A percentile compares a stretch with the other conserved stretches of the same genome.
These are phyloP conservation scores for Eucommia ulmoides DNA, from an alignment of 257 asterid genomes.

Conservation along the genomic window DNA sequence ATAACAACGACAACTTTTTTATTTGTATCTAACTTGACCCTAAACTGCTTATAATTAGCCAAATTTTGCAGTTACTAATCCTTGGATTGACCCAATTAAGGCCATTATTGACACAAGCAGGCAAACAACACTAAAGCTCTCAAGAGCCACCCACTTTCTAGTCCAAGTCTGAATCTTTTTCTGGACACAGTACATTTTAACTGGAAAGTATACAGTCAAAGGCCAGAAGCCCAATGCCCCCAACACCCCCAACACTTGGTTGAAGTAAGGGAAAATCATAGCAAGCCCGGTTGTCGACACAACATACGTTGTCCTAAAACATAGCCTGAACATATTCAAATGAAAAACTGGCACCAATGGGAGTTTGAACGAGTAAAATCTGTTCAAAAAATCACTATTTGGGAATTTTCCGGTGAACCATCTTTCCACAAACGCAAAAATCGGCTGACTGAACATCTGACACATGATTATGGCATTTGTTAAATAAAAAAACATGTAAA, in stretches of 20 bases:
- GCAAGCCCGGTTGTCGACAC: constrained; percentile 43
- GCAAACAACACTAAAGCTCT: neutral
- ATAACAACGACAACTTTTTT: too few species aligned
- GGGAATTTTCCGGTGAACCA: constrained; percentile 33
- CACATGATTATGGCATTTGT: neutral
- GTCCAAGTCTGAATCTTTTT: neutral
- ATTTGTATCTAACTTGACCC: too few species aligned
- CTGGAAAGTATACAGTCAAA: neutral
- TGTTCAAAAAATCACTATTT: constrained; percentile 18
- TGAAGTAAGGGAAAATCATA: constrained; percentile 57
- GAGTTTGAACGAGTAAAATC: constrained; percentile 20
- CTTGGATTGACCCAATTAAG: neutral
- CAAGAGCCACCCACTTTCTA: neutral
- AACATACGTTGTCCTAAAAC: constrained; percentile 49
- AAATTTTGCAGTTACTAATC: neutral
- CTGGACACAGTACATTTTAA: neutral
- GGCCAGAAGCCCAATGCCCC: constrained; percentile 36
- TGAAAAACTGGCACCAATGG: constrained; percentile 17
- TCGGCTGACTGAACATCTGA: constrained; percentile 65
- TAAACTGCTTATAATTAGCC: too few species aligned
- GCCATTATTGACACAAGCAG: too few species aligned
- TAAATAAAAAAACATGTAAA: neutral
- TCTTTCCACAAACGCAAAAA: constrained; percentile 50
- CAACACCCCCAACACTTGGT: constrained; percentile 61
- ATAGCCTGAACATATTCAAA: constrained; percentile 34